phyloP scores from a whole-genome alignment of 2,329 filamentous ascomycete species.

The Beauveria brongniartii region DNA sequence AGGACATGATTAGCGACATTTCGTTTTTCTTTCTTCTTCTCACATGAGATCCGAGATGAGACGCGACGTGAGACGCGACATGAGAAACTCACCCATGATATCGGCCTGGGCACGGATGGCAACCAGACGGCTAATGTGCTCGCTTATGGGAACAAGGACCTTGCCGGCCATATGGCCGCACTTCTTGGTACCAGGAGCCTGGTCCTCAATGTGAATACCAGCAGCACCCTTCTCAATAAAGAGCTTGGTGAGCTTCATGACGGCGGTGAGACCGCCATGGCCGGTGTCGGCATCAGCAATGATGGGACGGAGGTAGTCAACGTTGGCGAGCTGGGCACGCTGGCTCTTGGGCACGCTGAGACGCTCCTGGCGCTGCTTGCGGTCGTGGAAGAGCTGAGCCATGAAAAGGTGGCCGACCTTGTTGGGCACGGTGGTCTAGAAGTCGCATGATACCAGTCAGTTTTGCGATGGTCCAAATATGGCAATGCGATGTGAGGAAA shows the following conservation, averaged over 20 bases:
- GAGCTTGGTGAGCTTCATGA: slow-evolving; percentile 98
- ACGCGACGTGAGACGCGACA: neutral
- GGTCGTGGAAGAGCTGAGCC: slow-evolving; percentile 98
- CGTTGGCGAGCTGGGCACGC: slow-evolving; percentile 65
- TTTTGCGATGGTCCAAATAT: neutral
- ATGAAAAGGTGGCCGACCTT: slow-evolving; percentile 97
- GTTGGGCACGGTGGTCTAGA: slow-evolving; percentile 90
- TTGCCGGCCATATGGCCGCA: slow-evolving; percentile 99
- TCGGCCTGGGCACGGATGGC: slow-evolving; percentile 96
- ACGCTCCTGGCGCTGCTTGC: slow-evolving; percentile 95
- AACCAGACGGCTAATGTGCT: slow-evolving; percentile 96
- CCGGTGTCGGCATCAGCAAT: slow-evolving; percentile 96
- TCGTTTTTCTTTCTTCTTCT: neutral
- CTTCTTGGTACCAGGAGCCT: slow-evolving; percentile 98
- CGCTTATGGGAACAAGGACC: slow-evolving; percentile 89
- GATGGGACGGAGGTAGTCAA: slow-evolving; percentile 93
- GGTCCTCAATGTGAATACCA: slow-evolving; percentile 97
- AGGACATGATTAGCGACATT: slow-evolving; percentile 1
- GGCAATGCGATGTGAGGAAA: neutral
- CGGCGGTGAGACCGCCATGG: slow-evolving; percentile 92
- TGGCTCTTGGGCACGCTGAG: slow-evolving; percentile 65
- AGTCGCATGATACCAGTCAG: neutral
- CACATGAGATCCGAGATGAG: neutral
- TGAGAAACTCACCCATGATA: slow-evolving; percentile 68
- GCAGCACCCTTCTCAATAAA: slow-evolving; percentile 95